Evolutionary conservation across 2,329 filamentous ascomycete genomes (phyloP), one percentile per base, ranked within the genome.

Genomic region (Thelonectria blattea): DNA sequence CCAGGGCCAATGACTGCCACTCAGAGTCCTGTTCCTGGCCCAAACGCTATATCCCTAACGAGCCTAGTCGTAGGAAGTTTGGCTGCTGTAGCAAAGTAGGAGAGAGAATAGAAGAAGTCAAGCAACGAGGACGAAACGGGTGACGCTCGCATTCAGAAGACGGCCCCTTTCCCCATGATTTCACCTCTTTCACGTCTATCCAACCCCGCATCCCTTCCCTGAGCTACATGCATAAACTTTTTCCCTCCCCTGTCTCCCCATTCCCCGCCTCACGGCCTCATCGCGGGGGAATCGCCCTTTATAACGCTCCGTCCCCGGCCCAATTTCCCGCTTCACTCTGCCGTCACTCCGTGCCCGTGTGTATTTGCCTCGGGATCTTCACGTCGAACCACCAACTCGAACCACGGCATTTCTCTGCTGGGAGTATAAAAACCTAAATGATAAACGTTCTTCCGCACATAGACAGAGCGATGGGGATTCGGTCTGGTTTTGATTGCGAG

Each of bases 371-470:
- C 52, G 57, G 57, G 41, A 42, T 56, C 14, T 42, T 15, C 32
- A 24, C 20, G 12, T 54, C 51, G 51, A 54, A 39, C 56, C 56
- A 59, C 17, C 17, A 49, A n/a, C 15, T 60, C 32, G 41, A 27
- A 32, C 47, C 42, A 24, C 18, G 11, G 30, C 41, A 17, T 9
- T 4, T 20, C 3, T 42, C 24, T 24, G 3, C n/a, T 14, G 14
- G 8, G 5, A 32, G 18, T 14, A 18, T 9, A 14, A 14, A 30
- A 27, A 2, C n/a, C 18, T 14, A 34, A 47, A 34, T 60, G 47
- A 7, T 60, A 60, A 60, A 60, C 17, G 47, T 60, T 60, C 57
- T 52, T 60, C 57, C 52, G 22, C 24, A 12, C 14, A 20, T 45
- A 10, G 15, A 51, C 24, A 47, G 37, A 6, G 1, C 18, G 27